Conservation (phyloP, 169 alveolate genomes). For the Amoebophrya sp. region DNA sequence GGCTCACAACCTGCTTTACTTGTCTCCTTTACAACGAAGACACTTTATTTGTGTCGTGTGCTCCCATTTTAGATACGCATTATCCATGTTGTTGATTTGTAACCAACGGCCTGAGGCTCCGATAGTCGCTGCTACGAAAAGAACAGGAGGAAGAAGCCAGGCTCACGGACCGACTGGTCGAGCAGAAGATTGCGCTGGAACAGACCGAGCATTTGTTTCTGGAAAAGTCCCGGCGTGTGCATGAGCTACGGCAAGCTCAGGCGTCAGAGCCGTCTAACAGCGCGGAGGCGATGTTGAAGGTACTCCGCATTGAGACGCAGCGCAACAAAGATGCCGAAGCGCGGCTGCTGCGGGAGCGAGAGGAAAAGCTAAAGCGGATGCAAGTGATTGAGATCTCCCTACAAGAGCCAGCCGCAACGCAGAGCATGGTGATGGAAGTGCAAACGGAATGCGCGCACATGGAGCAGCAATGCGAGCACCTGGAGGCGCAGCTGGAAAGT, state of each 20-base stretch:
- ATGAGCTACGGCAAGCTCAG: background rate
- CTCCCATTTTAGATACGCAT: too few relatives aligned
- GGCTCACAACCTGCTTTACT: too few relatives aligned
- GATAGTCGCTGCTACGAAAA: background rate
- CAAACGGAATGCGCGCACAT: slow-evolving; percentile 10
- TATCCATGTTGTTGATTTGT: too few relatives aligned
- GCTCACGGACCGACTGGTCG: background rate
- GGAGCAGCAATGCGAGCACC: slow-evolving; percentile 17
- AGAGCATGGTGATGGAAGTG: background rate
- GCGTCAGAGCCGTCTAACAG: background rate
- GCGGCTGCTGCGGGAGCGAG: background rate
- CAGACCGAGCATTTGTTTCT: background rate
- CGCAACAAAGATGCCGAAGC: slow-evolving; percentile 3
- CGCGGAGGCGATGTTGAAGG: background rate
- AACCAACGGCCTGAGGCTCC: too few relatives aligned
- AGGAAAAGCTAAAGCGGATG: background rate
- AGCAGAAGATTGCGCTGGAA: background rate
- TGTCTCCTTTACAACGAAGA: too few relatives aligned
- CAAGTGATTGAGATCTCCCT: background rate
- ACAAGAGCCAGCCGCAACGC: slow-evolving; percentile 3
- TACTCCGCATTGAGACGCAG: background rate
- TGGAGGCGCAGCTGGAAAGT: background rate
- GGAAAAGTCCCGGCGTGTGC: background rate
- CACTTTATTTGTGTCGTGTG: too few relatives aligned
- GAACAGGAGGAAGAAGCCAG: slow-evolving; percentile 9